Evolutionary conservation across 2,329 filamentous ascomycete genomes (phyloP).

Genomic region (Colletotrichum abscissum): DNA sequence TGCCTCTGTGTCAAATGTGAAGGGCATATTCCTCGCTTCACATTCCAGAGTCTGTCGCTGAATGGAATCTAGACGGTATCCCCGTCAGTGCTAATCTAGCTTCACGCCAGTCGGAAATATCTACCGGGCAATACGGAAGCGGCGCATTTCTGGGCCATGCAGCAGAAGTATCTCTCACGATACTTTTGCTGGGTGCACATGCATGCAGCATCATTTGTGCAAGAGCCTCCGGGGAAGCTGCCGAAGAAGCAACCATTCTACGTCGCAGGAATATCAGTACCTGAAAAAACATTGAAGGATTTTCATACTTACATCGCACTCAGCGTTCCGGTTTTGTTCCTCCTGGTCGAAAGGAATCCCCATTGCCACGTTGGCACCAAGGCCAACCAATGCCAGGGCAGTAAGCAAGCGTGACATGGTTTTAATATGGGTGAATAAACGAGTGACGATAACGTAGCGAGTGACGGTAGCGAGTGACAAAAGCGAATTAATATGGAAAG

Average conservation of each 20-base stretch:
- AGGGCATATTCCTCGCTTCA: not conserved
- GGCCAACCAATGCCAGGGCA: not conserved
- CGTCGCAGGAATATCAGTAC: not conserved
- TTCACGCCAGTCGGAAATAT: not conserved
- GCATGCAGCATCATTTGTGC: slow-evolving; percentile 9
- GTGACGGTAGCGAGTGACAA: no score
- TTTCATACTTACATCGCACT: not conserved
- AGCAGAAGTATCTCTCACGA: slow-evolving; percentile 3
- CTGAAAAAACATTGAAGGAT: not conserved
- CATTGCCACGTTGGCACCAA: not conserved
- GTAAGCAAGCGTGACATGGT: not conserved
- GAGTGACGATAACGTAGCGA: no score
- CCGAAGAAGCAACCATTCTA: slow-evolving; percentile 11
- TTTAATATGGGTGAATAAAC: no score
- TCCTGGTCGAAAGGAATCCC: not conserved
- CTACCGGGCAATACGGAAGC: not conserved
- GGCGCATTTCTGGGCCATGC: slow-evolving; percentile 8
- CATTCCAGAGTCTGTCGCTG: not conserved
- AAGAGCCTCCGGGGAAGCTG: slow-evolving; percentile 5
- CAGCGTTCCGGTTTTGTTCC: not conserved
- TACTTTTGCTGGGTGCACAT: slow-evolving; percentile 9
- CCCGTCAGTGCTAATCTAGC: not conserved
- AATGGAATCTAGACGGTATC: not conserved
- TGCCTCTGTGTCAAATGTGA: not conserved
- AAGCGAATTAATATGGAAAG: no score